Evolutionary conservation across 805 yeast species (phyloP).

Genomic region (Candida chilensis): DNA sequence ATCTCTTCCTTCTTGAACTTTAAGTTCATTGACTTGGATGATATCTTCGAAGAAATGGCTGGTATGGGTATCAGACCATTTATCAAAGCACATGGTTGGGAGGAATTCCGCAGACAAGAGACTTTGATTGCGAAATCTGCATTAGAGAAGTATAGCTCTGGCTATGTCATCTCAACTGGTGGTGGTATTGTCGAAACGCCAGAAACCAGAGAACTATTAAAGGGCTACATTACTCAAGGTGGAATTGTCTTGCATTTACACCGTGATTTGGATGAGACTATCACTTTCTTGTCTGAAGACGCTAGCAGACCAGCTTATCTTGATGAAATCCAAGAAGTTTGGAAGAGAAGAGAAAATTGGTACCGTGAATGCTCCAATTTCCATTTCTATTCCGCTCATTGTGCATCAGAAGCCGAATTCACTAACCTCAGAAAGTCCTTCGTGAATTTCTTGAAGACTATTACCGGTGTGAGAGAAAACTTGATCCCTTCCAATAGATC

Average conservation of each 20-base stretch:
- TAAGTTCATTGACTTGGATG: constrained; percentile 69
- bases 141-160: constrained; percentile 26
- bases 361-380: constrained; percentile 75
- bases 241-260: constrained; percentile 89
- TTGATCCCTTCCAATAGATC: constrained; percentile 41
- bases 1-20: constrained; percentile 63
- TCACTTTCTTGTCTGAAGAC: constrained; percentile 66
- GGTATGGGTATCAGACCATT: constrained; percentile 48
- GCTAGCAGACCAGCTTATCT: constrained; percentile 81
- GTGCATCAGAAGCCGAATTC: constrained; percentile 46
- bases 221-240: constrained; percentile 40
- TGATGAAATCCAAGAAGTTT: constrained; percentile 74
- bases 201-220: constrained; percentile 56
- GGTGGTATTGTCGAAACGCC: constrained; percentile 89
- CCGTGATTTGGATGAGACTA: constrained; percentile 75
- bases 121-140: constrained; percentile 42
- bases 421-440: constrained; percentile 50
- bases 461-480: constrained; percentile 43
- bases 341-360: constrained; percentile 74
- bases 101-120: constrained; percentile 69
- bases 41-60: constrained; percentile 47
- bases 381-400: constrained; percentile 70
- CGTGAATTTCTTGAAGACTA: constrained; percentile 43
- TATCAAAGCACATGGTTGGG: constrained; percentile 74
- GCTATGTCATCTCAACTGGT: constrained; percentile 82